Conservation (phyloP, 1,284 basidiomycete genomes). For the Sutorius eximius region DNA sequence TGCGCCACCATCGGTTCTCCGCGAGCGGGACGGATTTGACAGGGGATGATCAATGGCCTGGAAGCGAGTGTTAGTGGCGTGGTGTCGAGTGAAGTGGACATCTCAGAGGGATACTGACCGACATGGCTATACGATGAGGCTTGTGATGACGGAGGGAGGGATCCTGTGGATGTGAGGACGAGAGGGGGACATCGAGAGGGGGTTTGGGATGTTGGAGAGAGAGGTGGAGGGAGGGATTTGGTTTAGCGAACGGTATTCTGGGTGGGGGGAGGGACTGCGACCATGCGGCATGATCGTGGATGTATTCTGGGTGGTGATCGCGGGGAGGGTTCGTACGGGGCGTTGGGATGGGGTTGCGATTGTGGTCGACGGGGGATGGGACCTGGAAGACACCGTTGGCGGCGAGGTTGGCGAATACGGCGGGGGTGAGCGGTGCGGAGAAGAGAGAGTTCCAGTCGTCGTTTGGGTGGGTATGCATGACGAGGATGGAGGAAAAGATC, state of each 20-base stretch:
- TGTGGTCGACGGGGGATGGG: conserved; percentile 18
- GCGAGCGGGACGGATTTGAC: conserved; percentile 14
- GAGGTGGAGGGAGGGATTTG: conserved; percentile 10
- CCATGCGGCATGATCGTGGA: conserved; percentile 29
- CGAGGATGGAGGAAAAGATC: conserved; percentile 3
- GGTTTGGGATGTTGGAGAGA: conserved; percentile 11
- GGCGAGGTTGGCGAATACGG: conserved; percentile 57
- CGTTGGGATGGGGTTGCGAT: conserved; percentile 11
- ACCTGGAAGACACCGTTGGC: conserved; percentile 53
- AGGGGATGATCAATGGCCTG: conserved; percentile 26
- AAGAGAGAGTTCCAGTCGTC: conserved; percentile 59
- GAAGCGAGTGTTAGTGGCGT: conserved; percentile 4
- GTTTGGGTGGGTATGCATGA: conserved; percentile 35
- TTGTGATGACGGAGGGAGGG: conserved; percentile 16
- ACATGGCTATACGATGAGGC: conserved; percentile 12
- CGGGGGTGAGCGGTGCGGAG: conserved; percentile 55
- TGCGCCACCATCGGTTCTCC: conserved; percentile 15
- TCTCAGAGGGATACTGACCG: conserved; percentile 11
- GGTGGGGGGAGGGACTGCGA: conserved; percentile 6
- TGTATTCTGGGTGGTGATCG: conserved; percentile 19
- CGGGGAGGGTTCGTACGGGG: conserved; percentile 10
- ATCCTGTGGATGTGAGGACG: conserved; percentile 10
- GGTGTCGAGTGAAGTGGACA: neutral
- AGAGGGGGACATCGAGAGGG: conserved; percentile 9
- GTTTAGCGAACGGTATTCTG: conserved; percentile 19